Conservation (phyloP, 2,329 filamentous ascomycete genomes). For the Pestalotiopsis fici region DNA sequence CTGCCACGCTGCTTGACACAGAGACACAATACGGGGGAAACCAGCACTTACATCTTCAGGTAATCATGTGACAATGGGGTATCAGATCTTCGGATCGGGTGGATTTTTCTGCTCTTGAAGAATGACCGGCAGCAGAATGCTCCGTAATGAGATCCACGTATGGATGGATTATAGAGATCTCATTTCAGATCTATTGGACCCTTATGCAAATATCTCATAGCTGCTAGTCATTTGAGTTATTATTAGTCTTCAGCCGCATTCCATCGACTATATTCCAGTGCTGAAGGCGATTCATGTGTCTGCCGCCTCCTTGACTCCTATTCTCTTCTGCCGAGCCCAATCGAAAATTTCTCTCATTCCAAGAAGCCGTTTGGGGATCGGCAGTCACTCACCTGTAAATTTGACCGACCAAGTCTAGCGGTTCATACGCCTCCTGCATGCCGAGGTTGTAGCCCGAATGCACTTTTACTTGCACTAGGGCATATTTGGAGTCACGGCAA, state of each 20-base stretch:
- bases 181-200: too few species aligned
- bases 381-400: background rate
- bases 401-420: background rate
- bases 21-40: background rate
- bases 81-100: background rate
- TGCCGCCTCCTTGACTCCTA: background rate
- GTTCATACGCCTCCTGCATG: background rate
- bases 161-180: too few species aligned
- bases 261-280: too few species aligned
- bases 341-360: background rate
- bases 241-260: too few species aligned
- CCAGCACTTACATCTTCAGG: background rate
- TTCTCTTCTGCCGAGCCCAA: background rate
- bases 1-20: background rate
- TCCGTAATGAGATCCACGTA: background rate
- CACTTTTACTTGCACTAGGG: background rate
- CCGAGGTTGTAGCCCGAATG: background rate
- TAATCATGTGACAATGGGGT: background rate
- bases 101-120: background rate
- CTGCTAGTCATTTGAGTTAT: too few species aligned
- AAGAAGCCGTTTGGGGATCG: background rate
- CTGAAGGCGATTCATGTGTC: too few species aligned
- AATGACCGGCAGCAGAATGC: background rate
- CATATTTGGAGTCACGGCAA: background rate
- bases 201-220: too few species aligned